A percentile compares a stretch with the other conserved stretches of the same genome.
Evolutionary conservation across 108 stramenopile genomes (phyloP).

Genomic region (Nannochloropsis oceanica): DNA sequence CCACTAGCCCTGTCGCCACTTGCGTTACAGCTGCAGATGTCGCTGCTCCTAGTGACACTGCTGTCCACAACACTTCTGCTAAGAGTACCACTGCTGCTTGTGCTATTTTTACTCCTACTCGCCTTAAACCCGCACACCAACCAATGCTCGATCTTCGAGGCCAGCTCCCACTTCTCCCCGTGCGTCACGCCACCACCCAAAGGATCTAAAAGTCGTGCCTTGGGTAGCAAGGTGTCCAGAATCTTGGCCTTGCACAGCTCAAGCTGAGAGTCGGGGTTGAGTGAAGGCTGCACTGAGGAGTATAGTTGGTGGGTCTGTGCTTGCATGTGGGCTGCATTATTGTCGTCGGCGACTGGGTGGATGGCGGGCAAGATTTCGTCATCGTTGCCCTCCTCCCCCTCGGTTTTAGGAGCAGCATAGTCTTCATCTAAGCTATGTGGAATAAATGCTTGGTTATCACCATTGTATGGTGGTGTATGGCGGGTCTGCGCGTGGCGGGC

Average conservation of each 20-base stretch:
- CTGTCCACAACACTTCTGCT: neutral
- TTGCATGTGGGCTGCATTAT: too few species aligned
- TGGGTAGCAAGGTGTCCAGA: neutral
- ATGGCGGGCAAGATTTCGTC: neutral
- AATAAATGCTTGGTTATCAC: too few species aligned
- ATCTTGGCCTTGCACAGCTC: neutral
- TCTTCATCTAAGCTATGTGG: too few species aligned
- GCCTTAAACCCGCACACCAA: neutral
- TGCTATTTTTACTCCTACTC: neutral
- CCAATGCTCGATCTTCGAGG: neutral
- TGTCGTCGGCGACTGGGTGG: neutral
- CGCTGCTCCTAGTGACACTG: neutral
- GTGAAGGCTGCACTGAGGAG: too few species aligned
- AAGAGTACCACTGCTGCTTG: neutral
- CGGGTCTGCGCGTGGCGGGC: too few species aligned
- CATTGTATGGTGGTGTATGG: too few species aligned
- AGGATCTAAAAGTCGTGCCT: neutral
- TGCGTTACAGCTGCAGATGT: neutral
- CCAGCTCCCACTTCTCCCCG: neutral
- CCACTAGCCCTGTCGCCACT: neutral
- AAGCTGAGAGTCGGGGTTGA: neutral
- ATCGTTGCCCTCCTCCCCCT: neutral
- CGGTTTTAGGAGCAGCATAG: too few species aligned
- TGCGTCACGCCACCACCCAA: neutral
- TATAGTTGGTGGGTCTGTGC: too few species aligned